A percentile compares a stretch with the other conserved stretches of the same genome.
Conservation (phyloP, 2,329 filamentous ascomycete genomes). For the Camillea tinctor region DNA sequence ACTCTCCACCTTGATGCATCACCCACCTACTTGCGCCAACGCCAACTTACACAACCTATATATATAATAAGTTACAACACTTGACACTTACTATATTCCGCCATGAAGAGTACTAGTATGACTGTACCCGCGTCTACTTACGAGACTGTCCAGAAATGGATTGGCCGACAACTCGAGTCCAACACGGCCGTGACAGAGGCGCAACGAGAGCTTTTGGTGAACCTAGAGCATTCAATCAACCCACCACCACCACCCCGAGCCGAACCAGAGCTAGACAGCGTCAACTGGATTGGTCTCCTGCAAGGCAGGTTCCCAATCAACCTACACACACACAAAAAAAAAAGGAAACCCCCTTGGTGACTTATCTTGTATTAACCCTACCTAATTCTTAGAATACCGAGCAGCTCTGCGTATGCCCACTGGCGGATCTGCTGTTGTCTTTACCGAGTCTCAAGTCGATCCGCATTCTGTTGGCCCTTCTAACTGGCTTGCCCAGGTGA, state of each 20-base stretch:
- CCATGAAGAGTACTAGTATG: conserved; percentile 3
- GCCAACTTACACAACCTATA: too few relatives aligned
- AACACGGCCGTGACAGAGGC: conserved; percentile 38
- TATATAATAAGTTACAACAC: too few relatives aligned
- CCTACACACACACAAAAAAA: too few relatives aligned
- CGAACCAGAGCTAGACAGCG: conserved; percentile 27
- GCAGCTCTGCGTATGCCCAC: conserved; percentile 16
- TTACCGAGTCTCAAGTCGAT: conserved; percentile 11
- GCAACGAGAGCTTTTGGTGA: conserved; percentile 41
- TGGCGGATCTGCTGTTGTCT: conserved; percentile 15
- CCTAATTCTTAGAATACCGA: conserved; percentile 33
- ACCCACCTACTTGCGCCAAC: too few relatives aligned
- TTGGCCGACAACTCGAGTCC: conserved; percentile 35
- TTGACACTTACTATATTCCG: not conserved
- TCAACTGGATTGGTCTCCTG: conserved; percentile 42
- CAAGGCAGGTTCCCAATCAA: conserved; percentile 29
- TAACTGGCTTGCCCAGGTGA: conserved; percentile 28
- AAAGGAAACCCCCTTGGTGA: too few relatives aligned
- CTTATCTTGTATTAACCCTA: conserved; percentile 25
- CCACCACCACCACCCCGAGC: conserved; percentile 3
- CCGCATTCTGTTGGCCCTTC: conserved; percentile 7
- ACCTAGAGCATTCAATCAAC: conserved; percentile 34
- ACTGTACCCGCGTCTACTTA: conserved; percentile 19
- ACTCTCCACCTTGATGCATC: too few relatives aligned
- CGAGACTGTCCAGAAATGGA: conserved; percentile 25